Evolutionary conservation across 2,329 filamentous ascomycete genomes (phyloP), one percentile per base, ranked within the genome.

Genomic region (Aspergillus floridensis): DNA sequence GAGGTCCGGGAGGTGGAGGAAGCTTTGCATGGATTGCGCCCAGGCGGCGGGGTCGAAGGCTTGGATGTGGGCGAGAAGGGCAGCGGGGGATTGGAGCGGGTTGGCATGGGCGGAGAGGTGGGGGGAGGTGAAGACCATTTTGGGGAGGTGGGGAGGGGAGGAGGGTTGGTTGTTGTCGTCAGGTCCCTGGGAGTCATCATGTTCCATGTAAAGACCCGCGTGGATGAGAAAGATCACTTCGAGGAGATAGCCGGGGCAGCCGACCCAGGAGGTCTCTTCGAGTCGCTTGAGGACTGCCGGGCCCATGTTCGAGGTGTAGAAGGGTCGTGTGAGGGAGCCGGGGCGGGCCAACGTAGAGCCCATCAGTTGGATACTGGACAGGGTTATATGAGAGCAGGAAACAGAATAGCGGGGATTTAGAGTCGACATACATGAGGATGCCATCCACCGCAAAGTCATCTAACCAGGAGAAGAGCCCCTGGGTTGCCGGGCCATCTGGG

Each of bases 1-100:
- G 12, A 84, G 70, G 16, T 79, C 75, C 1, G 76, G 68, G 26
- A 84, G 80, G 70, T 80, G 83, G 41, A 68, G 65, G 57, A 66
- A 73, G n/a, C 66, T 62, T 63, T 76, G 74, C 66, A 77, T 73
- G 49, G 72, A 69, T 54, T 74, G 66, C 32, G 75, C 71, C 75
- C 75, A 77, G 49, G 68, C 61, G 16, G 68, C 61, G 11, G 75
- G 71, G 48, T 77, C 71, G 56, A 77, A 77, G 46, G 70, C 68
- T 60, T 74, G 71, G 48, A 77, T 77, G 52, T 76, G 72, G 16
- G 71, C 68, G 16, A 77, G 65, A 38, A 77, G 69, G 16, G 65
- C 70, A 6, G 63, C 62, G 22, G 72, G 72, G 22, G 71, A 71
- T 46, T 72, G 65, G 2, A 72, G 64, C 1, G 70, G 70, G n/a